Evolutionary conservation across 148 eudicot genomes (phyloP), one percentile per base, ranked within the genome.

Genomic region (Polygonum maritimum): DNA sequence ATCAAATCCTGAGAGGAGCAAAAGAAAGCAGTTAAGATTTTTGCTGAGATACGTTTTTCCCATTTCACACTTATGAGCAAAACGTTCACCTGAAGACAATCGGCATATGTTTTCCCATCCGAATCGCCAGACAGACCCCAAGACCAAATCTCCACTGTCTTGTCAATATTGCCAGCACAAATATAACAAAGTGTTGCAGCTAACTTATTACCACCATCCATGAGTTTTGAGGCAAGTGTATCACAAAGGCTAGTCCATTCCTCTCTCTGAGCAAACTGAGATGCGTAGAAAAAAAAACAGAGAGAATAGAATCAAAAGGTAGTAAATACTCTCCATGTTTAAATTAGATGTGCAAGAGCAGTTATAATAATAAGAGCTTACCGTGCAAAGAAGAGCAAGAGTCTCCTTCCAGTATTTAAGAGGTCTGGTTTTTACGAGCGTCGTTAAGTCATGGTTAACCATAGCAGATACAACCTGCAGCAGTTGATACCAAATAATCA

Each of bases 391-490:
- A 74, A 92, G 92, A 44, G 99, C 99, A 82, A 95, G 89, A 38
- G 99, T 95, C 78, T 95, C 99, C 84, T 92, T 92, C 99, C 99
- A 92, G 63, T 87, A 89, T 81, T 89, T 90, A 33, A 95, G 82
- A 15, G 99, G 97, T 84, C 99, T 88, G 69, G 86, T 82, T 79
- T 88, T 91, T 48, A 93, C 98, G 44, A 95, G 89, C 87, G 90
- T 82, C 81, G 80, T 80, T 41, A 92, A 90, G 67, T 95, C 99
- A 84, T 88, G 91, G 83, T 89, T 95, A 72, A 95, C 94, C 88
- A 92, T 95, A 33, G 99, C 99, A 77, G 94, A 83, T 76, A 95
- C 94, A 85, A 91, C 90, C 99, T 95, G 87, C 22, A 63, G 48
- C 39, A 51, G 48, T 36, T 51, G 36, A 76, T 60, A 55, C 13